These are phyloP conservation scores for Boletus reticuloceps DNA, from an alignment of 768 basidiomycete species.

Conservation along the genomic window DNA sequence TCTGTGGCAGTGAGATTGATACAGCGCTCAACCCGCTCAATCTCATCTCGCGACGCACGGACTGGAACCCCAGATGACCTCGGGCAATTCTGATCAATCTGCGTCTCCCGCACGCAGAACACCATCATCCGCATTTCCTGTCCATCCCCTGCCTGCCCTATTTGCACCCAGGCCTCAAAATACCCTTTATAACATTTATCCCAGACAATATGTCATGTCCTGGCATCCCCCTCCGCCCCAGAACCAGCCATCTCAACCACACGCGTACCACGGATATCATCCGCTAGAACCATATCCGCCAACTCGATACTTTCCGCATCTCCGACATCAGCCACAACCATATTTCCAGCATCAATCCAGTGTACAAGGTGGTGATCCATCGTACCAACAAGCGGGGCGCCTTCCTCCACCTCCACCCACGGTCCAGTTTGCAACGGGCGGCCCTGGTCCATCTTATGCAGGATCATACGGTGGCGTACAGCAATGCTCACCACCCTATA, in stretches of 20 bases:
- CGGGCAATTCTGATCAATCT: neutral
- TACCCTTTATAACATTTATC: slow-evolving; percentile 35
- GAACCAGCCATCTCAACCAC: slow-evolving; percentile 30
- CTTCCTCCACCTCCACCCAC: slow-evolving; percentile 15
- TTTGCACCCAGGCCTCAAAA: slow-evolving; percentile 30
- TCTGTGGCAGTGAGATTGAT: too few species aligned
- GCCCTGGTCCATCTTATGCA: slow-evolving; percentile 14
- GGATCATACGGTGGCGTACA: slow-evolving; percentile 23
- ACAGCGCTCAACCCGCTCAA: neutral
- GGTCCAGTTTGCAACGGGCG: slow-evolving; percentile 23
- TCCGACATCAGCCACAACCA: slow-evolving; percentile 32
- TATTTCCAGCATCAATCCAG: slow-evolving; percentile 39
- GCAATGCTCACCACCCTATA: slow-evolving; percentile 19
- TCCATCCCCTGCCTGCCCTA: slow-evolving; percentile 18
- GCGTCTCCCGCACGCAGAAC: neutral
- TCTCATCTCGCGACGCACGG: neutral
- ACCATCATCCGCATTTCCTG: slow-evolving; percentile 19
- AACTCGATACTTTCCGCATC: slow-evolving; percentile 41
- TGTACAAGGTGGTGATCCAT: slow-evolving; percentile 32
- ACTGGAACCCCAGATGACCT: neutral
- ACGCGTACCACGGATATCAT: slow-evolving; percentile 37
- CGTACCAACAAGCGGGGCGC: slow-evolving; percentile 19
- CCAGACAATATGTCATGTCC: slow-evolving; percentile 49
- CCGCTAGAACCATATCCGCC: slow-evolving; percentile 37
- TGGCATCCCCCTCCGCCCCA: slow-evolving; percentile 33